Base-by-base conservation (phyloP, 768 basidiomycete genomes). In the Crassisporium funariophilum region DNA sequence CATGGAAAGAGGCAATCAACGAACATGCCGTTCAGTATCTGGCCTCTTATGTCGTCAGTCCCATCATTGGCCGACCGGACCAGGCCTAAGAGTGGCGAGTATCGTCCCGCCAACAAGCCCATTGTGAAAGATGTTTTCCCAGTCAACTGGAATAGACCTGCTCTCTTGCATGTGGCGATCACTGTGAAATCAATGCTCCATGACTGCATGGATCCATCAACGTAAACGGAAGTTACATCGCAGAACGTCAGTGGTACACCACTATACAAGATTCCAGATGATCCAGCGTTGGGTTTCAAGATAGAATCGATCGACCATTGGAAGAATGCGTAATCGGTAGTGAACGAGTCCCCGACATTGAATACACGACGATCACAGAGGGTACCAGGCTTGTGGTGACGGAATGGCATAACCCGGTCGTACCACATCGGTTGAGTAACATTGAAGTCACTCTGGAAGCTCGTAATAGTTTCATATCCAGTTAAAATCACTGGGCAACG, bases 361-460 rank as follows among this genome's bases (percentile, higher is more conserved):
- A 62, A 52, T n/a, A 64, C 34, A 20, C 57, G 57, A 2, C 55
- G 40, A 21, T 62, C 60, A 38, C 65, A 66, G 8, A 63, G 52
- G 1, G 63, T 54, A 5, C 63, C 63, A 4, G 61, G 52, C 20
- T 58, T 58, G 2, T 54, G 23, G 4, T 23, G 35, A n/a, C 39
- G 39, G 19, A 42, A 55, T 3, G 62, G 60, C 44, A 64, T 56
- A 29, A 55, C 57, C 0, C 35, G 15, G 33, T 61, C 17, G 51
- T 43, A 64, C 65, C 63, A 64, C 15, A 29, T 52, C 2, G 23
- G 35, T 34, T 61, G 57, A 1, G 58, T 61, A 5, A 51, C 53
- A 33, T 63, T 59, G 58, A 59, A 66, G 42, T 61, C 46, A 22
- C 50, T 49, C 20, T 54, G 35, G 46, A 66, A 61, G 11, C 44